Conservation (phyloP, 2,329 filamentous ascomycete genomes). For the Colletotrichum euphorbiae region DNA sequence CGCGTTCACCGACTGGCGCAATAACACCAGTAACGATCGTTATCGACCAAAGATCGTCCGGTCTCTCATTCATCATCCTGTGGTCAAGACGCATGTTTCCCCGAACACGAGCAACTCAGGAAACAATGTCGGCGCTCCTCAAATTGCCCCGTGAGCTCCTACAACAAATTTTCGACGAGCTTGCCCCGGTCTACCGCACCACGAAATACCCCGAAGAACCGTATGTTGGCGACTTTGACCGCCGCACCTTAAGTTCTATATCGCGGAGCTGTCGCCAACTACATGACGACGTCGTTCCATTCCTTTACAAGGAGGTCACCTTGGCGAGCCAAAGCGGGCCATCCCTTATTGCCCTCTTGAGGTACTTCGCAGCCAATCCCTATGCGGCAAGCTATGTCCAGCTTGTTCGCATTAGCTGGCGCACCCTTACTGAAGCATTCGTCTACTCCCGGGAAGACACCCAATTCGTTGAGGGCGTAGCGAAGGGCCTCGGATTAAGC, state of each 20-base stretch:
- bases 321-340: not conserved
- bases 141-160: too few species aligned
- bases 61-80: too few species aligned
- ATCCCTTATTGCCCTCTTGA: not conserved
- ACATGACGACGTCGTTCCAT: not conserved
- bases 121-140: too few species aligned
- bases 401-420: not conserved
- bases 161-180: too few species aligned
- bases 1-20: too few species aligned
- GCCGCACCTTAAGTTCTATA: not conserved
- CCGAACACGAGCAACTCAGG: too few species aligned
- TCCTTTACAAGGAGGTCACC: not conserved
- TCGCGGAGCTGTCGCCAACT: constrained; percentile 3
- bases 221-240: too few species aligned
- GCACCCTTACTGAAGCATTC: not conserved
- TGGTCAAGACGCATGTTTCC: too few species aligned
- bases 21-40: too few species aligned
- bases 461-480: not conserved
- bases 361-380: not conserved
- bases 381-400: not conserved
- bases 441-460: not conserved
- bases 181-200: too few species aligned
- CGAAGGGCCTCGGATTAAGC: not conserved
- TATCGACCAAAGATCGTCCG: too few species aligned
- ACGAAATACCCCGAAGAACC: too few species aligned